Conservation (phyloP, 2,329 filamentous ascomycete genomes). For the Chaetomiaceae sp. region DNA sequence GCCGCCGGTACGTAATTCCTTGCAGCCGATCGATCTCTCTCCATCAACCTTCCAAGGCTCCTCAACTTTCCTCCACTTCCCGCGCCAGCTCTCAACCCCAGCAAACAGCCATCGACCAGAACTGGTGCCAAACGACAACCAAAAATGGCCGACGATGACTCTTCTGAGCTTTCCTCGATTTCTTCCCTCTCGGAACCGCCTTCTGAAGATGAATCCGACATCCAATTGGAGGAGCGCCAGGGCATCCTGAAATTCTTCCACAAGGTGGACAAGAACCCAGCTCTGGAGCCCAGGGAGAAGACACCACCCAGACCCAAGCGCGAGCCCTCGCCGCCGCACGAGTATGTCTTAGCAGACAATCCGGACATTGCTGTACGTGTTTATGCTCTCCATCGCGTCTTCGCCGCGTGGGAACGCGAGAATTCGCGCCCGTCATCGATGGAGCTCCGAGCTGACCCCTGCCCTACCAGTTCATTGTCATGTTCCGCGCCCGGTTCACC, state of each 20-base stretch:
- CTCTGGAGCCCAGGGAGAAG: constrained; percentile 48
- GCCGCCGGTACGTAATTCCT: constrained; percentile 29
- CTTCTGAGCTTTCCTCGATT: constrained; percentile 57
- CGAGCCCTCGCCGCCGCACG: constrained; percentile 82
- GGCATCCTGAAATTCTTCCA: constrained; percentile 67
- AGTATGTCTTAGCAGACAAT: constrained; percentile 86
- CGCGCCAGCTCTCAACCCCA: constrained; percentile 28
- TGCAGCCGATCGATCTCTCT: constrained; percentile 27
- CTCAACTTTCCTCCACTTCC: constrained; percentile 31
- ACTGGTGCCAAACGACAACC: constrained; percentile 10
- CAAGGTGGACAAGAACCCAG: constrained; percentile 46
- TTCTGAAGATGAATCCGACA: constrained; percentile 51
- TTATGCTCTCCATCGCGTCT: constrained; percentile 37
- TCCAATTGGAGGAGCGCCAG: constrained; percentile 47
- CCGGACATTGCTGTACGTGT: constrained; percentile 82
- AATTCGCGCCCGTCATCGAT: constrained; percentile 39
- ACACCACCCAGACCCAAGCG: constrained; percentile 71
- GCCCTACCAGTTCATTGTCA: constrained; percentile 79
- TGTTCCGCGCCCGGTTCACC: constrained; percentile 92
- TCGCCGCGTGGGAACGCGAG: constrained; percentile 44
- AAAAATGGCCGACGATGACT: constrained; percentile 58
- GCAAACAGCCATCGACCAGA: constrained; percentile 20
- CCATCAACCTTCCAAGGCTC: constrained; percentile 13
- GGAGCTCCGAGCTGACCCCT: constrained; percentile 33
- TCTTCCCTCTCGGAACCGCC: constrained; percentile 41